Evolutionary conservation across 352 stramenopile genomes (phyloP).

Genomic region (Phytophthora pinifolia): DNA sequence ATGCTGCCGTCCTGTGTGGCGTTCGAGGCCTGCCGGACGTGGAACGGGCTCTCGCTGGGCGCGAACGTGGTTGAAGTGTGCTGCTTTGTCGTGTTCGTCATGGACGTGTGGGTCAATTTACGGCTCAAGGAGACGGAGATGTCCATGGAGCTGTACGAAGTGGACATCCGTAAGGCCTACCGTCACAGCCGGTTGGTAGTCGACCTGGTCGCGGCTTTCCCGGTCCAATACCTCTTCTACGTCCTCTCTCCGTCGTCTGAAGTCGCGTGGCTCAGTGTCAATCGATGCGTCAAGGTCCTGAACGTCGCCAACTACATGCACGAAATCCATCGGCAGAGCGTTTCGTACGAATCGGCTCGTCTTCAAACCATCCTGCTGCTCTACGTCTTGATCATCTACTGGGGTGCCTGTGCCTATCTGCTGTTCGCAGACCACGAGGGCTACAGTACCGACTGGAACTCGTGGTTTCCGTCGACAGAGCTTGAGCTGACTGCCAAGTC

Average conservation of each 20-base stretch:
- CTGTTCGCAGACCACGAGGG: slow-evolving; percentile 37
- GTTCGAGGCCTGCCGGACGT: slow-evolving; percentile 42
- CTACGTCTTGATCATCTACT: slow-evolving; percentile 58
- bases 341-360: slow-evolving; percentile 43
- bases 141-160: slow-evolving; percentile 58
- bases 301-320: slow-evolving; percentile 57
- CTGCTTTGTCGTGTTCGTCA: slow-evolving; percentile 38
- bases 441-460: slow-evolving; percentile 52
- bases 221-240: slow-evolving; percentile 41
- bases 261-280: slow-evolving; percentile 43
- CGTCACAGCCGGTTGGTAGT: slow-evolving; percentile 42
- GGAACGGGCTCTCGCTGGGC: slow-evolving; percentile 24
- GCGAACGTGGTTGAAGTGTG: slow-evolving; percentile 39
- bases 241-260: slow-evolving; percentile 3
- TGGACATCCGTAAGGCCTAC: slow-evolving; percentile 43
- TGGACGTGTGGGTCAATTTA: slow-evolving; percentile 64
- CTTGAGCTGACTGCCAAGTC: slow-evolving; percentile 29
- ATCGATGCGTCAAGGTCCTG: slow-evolving; percentile 50
- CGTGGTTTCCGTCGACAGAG: slow-evolving; percentile 43
- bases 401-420: slow-evolving; percentile 47
- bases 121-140: slow-evolving; percentile 40
- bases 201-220: slow-evolving; percentile 45
- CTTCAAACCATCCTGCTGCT: slow-evolving; percentile 43
- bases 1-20: slow-evolving; percentile 55
- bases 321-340: slow-evolving; percentile 46